phyloP scores from a whole-genome alignment of 257 asterid genomes.

The Jaltomata sinuosa region DNA sequence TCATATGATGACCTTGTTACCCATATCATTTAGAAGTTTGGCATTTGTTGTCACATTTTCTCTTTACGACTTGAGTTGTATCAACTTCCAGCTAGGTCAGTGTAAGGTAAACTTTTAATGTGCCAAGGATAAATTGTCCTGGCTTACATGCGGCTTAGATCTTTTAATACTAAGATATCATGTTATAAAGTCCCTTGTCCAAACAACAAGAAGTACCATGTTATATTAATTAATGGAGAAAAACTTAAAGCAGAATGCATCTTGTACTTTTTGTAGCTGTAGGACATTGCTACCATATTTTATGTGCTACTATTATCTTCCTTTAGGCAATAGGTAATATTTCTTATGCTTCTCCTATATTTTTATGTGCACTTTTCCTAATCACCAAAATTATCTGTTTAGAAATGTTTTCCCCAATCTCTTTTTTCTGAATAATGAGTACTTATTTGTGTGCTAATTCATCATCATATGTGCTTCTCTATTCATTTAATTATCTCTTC shows the following conservation, averaged over 20 bases:
- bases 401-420: neutral
- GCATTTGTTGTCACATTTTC: neutral
- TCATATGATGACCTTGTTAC: neutral
- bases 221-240: neutral
- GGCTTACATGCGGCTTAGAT: neutral
- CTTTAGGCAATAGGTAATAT: neutral
- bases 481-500: neutral
- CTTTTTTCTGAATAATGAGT: neutral
- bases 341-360: neutral
- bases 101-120: neutral
- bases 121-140: neutral
- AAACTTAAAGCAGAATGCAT: neutral
- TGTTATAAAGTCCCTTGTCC: neutral
- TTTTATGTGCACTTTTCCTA: neutral
- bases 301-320: neutral
- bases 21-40: neutral
- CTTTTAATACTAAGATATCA: neutral
- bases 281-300: neutral
- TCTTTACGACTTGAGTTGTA: neutral
- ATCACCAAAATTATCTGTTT: neutral
- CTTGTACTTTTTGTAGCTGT: neutral
- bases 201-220: neutral
- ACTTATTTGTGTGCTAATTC: neutral
- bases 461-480: neutral
- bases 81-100: neutral